Evolutionary conservation across 1,284 basidiomycete genomes (phyloP), one percentile per base, ranked within the genome.

Genomic region (Volvariella volvacea): DNA sequence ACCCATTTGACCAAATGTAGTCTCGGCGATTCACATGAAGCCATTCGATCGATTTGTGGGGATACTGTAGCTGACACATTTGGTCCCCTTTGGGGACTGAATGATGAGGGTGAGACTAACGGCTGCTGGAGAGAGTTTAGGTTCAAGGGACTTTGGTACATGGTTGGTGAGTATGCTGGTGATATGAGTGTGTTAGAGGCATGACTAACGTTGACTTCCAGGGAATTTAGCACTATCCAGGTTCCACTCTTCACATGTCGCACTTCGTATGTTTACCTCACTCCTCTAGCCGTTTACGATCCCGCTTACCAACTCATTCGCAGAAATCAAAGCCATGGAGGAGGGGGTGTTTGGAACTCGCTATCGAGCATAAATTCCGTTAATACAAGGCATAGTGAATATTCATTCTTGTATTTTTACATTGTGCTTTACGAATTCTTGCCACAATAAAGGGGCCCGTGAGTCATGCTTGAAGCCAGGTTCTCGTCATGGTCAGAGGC

Each of bases 51-150:
- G 6, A 64, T 82, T 25, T 62, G 76, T 37, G 74, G 74, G 0
- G 64, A 71, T 17, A 63, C 74, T 6, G 60, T 75, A 12, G 71
- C 67, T 3, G 57, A 69, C 32, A 64, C 64, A 38, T 59, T 77
- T 42, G 66, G 64, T 28, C 67, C 64, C 0, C 64, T 86, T 42
- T 87, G 83, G 80, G 80, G 81, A 0, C 52, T 82, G 19, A 70
- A 84, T 53, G 58, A 62, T 7, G 83, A 87, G 57, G 80, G 82
- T 8, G 83, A 88, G 60, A 54, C 83, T 10, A 66, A 71, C 9
- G 71, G 74, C 2, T 61, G 68, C 3, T 79, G 69, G 61, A 64
- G 76, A 22, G 70, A 76, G 49, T 60, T 75, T 16, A 80, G 78
- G 8, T 62, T 76, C 6, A 66, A 68, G 0, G 66, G 70, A 44